phyloP scores from a whole-genome alignment of 192 early-diverging fungal genomes.

The Podila minutissima region DNA sequence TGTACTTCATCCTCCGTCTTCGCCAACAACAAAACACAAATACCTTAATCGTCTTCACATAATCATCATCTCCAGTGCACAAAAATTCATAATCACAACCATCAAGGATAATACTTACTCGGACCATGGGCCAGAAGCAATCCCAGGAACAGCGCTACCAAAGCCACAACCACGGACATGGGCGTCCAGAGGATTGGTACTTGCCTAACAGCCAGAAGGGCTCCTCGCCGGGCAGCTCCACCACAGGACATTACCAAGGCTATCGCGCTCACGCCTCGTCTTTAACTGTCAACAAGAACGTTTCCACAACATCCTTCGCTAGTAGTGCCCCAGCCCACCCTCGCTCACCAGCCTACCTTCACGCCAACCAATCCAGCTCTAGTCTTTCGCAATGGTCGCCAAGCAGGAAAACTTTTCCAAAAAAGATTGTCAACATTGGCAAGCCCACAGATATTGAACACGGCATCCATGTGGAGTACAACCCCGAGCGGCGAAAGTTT shows the following conservation, averaged over 20 bases:
- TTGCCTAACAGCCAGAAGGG: constrained; percentile 12
- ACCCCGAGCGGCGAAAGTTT: constrained; percentile 59
- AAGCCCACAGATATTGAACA: constrained; percentile 66
- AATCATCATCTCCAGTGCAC: neutral
- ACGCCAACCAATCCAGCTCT: constrained; percentile 40
- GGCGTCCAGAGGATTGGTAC: constrained; percentile 40
- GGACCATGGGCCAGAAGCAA: constrained; percentile 38
- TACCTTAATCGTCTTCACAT: neutral
- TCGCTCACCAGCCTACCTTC: constrained; percentile 30
- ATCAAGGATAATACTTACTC: neutral
- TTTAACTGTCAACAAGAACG: constrained; percentile 34
- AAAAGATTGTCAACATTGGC: constrained; percentile 62
- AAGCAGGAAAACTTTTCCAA: constrained; percentile 38
- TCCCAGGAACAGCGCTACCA: constrained; percentile 25
- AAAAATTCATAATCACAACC: neutral
- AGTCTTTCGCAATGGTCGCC: constrained; percentile 44
- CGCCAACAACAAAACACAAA: neutral
- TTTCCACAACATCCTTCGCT: constrained; percentile 40
- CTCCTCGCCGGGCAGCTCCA: constrained; percentile 39
- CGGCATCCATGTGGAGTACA: constrained; percentile 67
- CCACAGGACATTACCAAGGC: constrained; percentile 33
- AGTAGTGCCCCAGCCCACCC: constrained; percentile 34
- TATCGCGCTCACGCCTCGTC: constrained; percentile 32
- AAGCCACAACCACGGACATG: constrained; percentile 15
- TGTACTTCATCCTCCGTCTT: neutral